A percentile compares a stretch with the other conserved stretches of the same genome.
phyloP scores from a whole-genome alignment of 192 early-diverging fungal genomes.

The Podila epigama region DNA sequence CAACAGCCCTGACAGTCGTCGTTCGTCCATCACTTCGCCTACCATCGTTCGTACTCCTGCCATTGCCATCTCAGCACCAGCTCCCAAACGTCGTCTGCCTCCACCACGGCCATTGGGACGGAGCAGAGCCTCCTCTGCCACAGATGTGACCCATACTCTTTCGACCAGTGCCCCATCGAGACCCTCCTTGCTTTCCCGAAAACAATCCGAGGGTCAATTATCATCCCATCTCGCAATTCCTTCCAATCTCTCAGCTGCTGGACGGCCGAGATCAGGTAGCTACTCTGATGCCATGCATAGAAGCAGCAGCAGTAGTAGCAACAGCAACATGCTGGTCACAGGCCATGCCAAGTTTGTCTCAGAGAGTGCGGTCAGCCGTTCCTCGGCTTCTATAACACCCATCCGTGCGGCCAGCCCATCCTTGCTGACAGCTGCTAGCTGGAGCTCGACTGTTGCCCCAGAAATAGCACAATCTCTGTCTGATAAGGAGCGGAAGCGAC shows the following conservation, averaged over 20 bases:
- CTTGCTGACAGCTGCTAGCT: slow-evolving; percentile 21
- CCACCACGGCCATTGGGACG: slow-evolving; percentile 21
- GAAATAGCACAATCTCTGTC: slow-evolving; percentile 51
- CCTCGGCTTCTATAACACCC: not conserved
- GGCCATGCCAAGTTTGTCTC: not conserved
- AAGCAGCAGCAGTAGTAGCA: too few species aligned
- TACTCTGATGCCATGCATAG: slow-evolving; percentile 12
- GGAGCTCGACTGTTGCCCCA: slow-evolving; percentile 60
- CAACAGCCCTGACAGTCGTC: not conserved
- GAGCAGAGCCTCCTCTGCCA: not conserved
- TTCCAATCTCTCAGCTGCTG: not conserved
- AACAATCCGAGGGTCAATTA: slow-evolving; percentile 28
- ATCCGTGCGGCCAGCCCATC: slow-evolving; percentile 17
- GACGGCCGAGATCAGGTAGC: slow-evolving; percentile 34
- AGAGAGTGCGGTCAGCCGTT: not conserved
- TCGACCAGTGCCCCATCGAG: slow-evolving; percentile 20
- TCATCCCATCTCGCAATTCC: slow-evolving; percentile 11
- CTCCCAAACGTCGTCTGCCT: slow-evolving; percentile 3
- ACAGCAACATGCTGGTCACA: too few species aligned
- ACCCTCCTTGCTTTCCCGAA: slow-evolving; percentile 2
- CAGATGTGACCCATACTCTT: not conserved
- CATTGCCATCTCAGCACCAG: slow-evolving; percentile 6
- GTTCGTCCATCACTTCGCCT: not conserved
- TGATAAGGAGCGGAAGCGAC: slow-evolving; percentile 74
- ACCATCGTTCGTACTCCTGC: not conserved